Conservation (phyloP, 1,139 yeast genomes). For the Lodderomyces margitis region DNA sequence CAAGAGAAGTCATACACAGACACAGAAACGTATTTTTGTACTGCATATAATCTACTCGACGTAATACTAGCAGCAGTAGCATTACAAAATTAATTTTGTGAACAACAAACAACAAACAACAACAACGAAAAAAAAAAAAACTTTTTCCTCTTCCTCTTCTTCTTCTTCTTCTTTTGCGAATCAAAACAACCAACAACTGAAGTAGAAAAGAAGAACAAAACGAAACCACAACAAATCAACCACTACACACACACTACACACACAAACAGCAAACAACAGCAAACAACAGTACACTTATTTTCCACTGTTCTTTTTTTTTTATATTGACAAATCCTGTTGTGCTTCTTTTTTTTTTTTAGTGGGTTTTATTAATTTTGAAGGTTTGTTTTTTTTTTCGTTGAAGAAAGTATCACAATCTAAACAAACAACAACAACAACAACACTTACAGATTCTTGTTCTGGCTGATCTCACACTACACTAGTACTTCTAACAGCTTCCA, state of each 20-base stretch:
- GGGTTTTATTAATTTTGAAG: background rate
- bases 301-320: no score
- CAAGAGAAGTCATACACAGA: background rate
- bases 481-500: no score
- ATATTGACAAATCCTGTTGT: background rate
- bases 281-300: no score
- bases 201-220: background rate
- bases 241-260: background rate
- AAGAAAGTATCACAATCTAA: background rate
- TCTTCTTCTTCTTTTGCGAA: background rate
- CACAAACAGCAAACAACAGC: no score
- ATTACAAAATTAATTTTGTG: slow-evolving; percentile 2
- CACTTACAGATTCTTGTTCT: no score
- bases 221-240: background rate
- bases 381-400: background rate
- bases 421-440: background rate
- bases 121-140: background rate
- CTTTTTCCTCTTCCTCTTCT: background rate
- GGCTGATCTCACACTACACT: no score
- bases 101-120: background rate
- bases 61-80: no score
- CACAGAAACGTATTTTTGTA: background rate
- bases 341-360: background rate
- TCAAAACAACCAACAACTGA: no score
- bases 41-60: background rate